Conservation (phyloP, 441 rosid genomes). For the Raphanus hybrid region DNA sequence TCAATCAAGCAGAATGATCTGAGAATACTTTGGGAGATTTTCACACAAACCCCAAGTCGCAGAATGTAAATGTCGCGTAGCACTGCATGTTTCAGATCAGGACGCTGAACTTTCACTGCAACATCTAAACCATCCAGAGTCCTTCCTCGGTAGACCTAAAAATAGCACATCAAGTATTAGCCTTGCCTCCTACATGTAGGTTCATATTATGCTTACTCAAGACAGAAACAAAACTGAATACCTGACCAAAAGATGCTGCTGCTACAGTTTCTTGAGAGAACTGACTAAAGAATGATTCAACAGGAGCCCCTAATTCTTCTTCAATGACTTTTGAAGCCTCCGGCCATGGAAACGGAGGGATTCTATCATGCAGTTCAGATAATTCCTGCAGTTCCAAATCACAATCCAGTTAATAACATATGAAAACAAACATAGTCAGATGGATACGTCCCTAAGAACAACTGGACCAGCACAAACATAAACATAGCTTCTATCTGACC, state of each 20-base stretch:
- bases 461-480: slow-evolving; percentile 7
- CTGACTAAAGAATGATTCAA: slow-evolving; percentile 66
- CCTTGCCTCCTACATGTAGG: slow-evolving; percentile 10
- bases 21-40: slow-evolving; percentile 15
- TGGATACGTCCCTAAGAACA: slow-evolving; percentile 11
- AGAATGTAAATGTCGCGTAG: slow-evolving; percentile 89
- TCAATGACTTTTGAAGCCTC: slow-evolving; percentile 80
- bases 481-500: slow-evolving; percentile 54
- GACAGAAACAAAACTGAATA: slow-evolving; percentile 35
- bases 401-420: slow-evolving; percentile 30
- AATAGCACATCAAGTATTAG: slow-evolving; percentile 29
- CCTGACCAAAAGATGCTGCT: slow-evolving; percentile 99
- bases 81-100: slow-evolving; percentile 82
- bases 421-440: slow-evolving; percentile 16
- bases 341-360: slow-evolving; percentile 84
- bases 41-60: slow-evolving; percentile 83
- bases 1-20: slow-evolving; percentile 18
- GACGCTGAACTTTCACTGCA: slow-evolving; percentile 98
- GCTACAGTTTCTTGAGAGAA: slow-evolving; percentile 90
- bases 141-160: slow-evolving; percentile 80
- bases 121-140: slow-evolving; percentile 82
- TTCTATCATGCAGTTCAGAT: slow-evolving; percentile 91
- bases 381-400: slow-evolving; percentile 70
- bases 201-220: slow-evolving; percentile 23
- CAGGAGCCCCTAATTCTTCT: slow-evolving; percentile 90